Base-by-base conservation (phyloP, 352 stramenopile species). In the Lagenidium giganteum region DNA sequence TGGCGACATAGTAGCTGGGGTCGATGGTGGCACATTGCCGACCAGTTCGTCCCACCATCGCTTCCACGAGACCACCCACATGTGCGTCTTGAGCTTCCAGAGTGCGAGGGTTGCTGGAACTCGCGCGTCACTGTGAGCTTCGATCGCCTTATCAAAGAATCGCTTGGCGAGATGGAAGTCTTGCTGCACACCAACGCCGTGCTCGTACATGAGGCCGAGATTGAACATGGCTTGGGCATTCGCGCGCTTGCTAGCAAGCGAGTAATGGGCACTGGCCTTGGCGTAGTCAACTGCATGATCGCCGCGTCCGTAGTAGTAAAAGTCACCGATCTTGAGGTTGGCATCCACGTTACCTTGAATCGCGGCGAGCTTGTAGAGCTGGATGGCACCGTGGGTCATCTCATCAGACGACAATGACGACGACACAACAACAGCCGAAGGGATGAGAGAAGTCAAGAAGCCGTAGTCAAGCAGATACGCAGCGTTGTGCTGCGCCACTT, bases 211-310 rank as follows among this genome's bases (percentile, higher is more conserved):
- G 40, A 80, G 63, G 33, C 80, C 81, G 23, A 98, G 75, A 43
- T 96, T 97, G 61, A 96, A 98, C 64, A 93, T 82, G 14, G 90
- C 90, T 57, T 97, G 86, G 3, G 80, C 75, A 31, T 95, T 92
- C 9, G 77, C 58, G 13, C 72, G 70, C 43, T 95, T 93, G 45
- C 78, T 87, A 1, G 88, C 88, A 11, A 87, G 56, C 20, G 75
- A 80, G 54, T 96, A 97, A 39, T 95, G 84, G 13, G 70, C 71
- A 46, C 82, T 93, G 13, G 87, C 86, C 31, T 85, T 80, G 27
- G 62, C 57, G 42, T 67, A 87, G 44, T 93, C 75, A 9, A 88
- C 65, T 3, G 46, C 30, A 11, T 78, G 61, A 2, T 61, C 63
- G 38, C 69, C 79, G 49, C 77, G 84, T 21, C 83, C 84, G 50